Evolutionary conservation across 169 alveolate genomes (phyloP), one percentile per base, ranked within the genome.

Genomic region (Eimeria zaria): DNA sequence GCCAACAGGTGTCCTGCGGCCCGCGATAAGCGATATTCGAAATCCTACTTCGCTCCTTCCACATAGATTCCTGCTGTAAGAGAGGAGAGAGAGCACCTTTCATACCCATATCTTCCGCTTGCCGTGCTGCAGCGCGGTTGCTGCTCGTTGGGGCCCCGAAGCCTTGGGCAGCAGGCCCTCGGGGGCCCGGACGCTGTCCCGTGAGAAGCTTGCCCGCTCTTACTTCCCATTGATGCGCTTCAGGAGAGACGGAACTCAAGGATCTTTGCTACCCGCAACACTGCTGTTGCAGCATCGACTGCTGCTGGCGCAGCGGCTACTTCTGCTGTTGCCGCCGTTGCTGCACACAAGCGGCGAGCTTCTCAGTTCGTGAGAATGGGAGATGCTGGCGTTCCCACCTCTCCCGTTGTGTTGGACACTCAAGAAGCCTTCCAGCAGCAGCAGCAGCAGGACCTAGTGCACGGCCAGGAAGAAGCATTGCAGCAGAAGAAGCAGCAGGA

Each of bases 401-500:
- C 36, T 5, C 30, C 71, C 53, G 53, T 48, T 16, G 90, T 48
- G 18, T 33, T 53, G 90, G 71, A 39, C 36, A 0, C 16, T 1
- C 90, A 51, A 36, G 53, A 30, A 44, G 53, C 48, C 73, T 2
- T 55, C 30, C 71, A 80, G 69, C 22, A 33, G 71, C 90, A 55
- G 90, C 69, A 51, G 36, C 74, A n/a, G 69, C 74, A 48, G 53
- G 74, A 81, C 51, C 74, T 18, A n/a, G 67, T 27, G 88, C 90
- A 81, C n/a, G 90, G 33, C 27, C 53, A 48, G 27, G 90, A 39
- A 55, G 48, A 81, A 1, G 74, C 33, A 44, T 39, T 51, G 48
- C 73, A 51, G 89, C 71, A 30, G 48, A 53, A 55, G 8, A 48
- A 5, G 53, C 73, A 81, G 53, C 74, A 81, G 16, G 74, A 55